Evolutionary conservation across 768 basidiomycete species (phyloP).

Genomic region (Russula foetens): DNA sequence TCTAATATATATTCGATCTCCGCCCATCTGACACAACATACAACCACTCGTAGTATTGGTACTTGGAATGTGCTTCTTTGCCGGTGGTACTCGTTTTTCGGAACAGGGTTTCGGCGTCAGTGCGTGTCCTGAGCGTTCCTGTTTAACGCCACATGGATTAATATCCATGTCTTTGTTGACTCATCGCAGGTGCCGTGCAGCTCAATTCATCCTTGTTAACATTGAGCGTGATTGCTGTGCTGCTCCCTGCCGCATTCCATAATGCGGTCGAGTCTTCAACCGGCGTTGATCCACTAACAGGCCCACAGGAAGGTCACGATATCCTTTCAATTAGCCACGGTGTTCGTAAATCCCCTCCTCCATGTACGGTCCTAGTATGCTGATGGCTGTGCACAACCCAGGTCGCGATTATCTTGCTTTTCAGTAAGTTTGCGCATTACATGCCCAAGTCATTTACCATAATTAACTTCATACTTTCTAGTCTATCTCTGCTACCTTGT

Average conservation of each 20-base stretch:
- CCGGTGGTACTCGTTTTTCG: slow-evolving; percentile 67
- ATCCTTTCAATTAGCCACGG: slow-evolving; percentile 47
- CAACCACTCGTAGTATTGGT: slow-evolving; percentile 49
- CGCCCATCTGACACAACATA: background rate
- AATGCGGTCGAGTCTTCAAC: slow-evolving; percentile 33
- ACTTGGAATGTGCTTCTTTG: slow-evolving; percentile 88
- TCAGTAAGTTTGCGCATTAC: slow-evolving; percentile 33
- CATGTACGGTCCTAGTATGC: background rate
- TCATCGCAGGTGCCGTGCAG: slow-evolving; percentile 46
- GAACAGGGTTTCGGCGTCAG: slow-evolving; percentile 74
- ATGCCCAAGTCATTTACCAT: background rate
- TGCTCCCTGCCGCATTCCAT: slow-evolving; percentile 77
- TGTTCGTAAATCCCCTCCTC: slow-evolving; percentile 26
- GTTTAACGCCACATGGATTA: background rate
- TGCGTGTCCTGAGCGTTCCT: slow-evolving; percentile 30
- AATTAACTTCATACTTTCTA: slow-evolving; percentile 19
- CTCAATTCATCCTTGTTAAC: slow-evolving; percentile 69
- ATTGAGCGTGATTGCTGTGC: slow-evolving; percentile 70
- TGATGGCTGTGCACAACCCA: slow-evolving; percentile 20
- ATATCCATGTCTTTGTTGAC: background rate
- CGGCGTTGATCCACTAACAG: slow-evolving; percentile 21
- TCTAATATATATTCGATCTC: background rate
- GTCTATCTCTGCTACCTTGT: slow-evolving; percentile 45
- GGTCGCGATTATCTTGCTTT: slow-evolving; percentile 46
- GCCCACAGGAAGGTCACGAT: slow-evolving; percentile 31